phyloP scores from a whole-genome alignment of 164 flowering plant species.

The Liquidambar formosana region DNA sequence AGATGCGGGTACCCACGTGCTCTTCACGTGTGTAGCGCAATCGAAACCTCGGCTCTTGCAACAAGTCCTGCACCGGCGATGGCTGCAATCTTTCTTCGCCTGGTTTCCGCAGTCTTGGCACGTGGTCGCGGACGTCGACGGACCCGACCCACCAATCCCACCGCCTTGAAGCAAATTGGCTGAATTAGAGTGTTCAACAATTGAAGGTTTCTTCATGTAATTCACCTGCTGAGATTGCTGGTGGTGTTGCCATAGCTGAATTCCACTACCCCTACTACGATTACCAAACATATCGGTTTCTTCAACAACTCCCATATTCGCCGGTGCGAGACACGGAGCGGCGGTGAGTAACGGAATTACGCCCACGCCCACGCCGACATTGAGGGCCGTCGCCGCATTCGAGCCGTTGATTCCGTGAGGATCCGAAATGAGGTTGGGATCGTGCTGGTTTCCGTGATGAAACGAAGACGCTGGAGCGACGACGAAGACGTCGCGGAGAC shows the following conservation, averaged over 20 bases:
- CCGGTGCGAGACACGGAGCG: slow-evolving; percentile 30
- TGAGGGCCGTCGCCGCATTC: slow-evolving; percentile 41
- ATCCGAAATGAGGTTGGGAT: slow-evolving; percentile 25
- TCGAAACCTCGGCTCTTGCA: slow-evolving; percentile 91
- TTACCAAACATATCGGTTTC: slow-evolving; percentile 15
- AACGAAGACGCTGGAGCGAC: slow-evolving; percentile 64
- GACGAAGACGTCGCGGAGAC: slow-evolving; percentile 62
- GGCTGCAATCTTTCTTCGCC: slow-evolving; percentile 89
- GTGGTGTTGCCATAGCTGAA: slow-evolving; percentile 46
- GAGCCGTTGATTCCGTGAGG: slow-evolving; percentile 25
- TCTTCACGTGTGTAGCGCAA: slow-evolving; percentile 87
- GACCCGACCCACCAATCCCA: slow-evolving; percentile 13
- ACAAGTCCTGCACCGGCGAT: slow-evolving; percentile 90
- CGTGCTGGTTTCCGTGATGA: slow-evolving; percentile 38
- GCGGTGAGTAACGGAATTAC: slow-evolving; percentile 69
- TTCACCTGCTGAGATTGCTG: slow-evolving; percentile 16
- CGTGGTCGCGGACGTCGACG: slow-evolving; percentile 29
- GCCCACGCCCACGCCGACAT: slow-evolving; percentile 53
- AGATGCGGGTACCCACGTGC: slow-evolving; percentile 97
- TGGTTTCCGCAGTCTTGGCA: slow-evolving; percentile 97
- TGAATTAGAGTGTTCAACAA: slow-evolving; percentile 24
- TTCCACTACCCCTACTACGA: slow-evolving; percentile 23
- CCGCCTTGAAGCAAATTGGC: slow-evolving; percentile 20
- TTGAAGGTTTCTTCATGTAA: slow-evolving; percentile 30
- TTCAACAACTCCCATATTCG: slow-evolving; percentile 19